These are phyloP conservation scores for Pseudocercospora musae DNA, from an alignment of 2,329 filamentous ascomycete species.

Conservation along the genomic window DNA sequence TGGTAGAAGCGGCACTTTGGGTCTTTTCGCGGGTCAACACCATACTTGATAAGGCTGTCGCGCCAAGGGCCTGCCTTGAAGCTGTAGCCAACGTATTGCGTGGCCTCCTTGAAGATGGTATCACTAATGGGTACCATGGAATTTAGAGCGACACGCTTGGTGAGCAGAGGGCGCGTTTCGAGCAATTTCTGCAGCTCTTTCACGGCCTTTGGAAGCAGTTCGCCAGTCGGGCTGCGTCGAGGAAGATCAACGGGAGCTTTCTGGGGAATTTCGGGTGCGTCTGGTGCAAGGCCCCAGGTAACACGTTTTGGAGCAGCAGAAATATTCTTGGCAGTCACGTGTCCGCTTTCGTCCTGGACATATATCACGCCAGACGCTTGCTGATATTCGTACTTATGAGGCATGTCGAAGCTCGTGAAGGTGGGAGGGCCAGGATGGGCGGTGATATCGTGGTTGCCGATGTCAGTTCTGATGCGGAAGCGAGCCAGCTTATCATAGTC, in stretches of 20 bases:
- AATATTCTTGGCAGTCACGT: constrained; percentile 50
- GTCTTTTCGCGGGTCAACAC: constrained; percentile 77
- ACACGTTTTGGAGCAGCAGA: constrained; percentile 46
- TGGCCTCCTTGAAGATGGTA: constrained; percentile 65
- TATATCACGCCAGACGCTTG: constrained; percentile 78
- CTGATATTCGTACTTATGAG: constrained; percentile 65
- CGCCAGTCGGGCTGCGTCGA: constrained; percentile 31
- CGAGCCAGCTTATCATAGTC: constrained; percentile 59
- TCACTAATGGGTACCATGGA: constrained; percentile 54
- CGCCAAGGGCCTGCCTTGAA: constrained; percentile 91
- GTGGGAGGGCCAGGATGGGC: constrained; percentile 29
- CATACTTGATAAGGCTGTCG: constrained; percentile 80
- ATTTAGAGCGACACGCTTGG: constrained; percentile 76
- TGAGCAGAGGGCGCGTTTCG: constrained; percentile 76
- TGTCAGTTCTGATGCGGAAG: constrained; percentile 65
- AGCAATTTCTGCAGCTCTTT: constrained; percentile 63
- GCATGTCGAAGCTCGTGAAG: constrained; percentile 30
- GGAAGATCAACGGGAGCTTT: constrained; percentile 51
- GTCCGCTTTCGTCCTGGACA: constrained; percentile 52
- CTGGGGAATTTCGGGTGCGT: constrained; percentile 60
- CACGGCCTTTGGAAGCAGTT: constrained; percentile 61
- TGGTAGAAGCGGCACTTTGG: constrained; percentile 79
- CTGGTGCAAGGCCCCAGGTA: constrained; percentile 50
- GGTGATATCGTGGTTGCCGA: constrained; percentile 66
- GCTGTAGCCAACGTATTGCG: constrained; percentile 84